A percentile compares a stretch with the other conserved stretches of the same genome.
phyloP scores from a whole-genome alignment of 768 basidiomycete species.

The Calvatia gigantea region DNA sequence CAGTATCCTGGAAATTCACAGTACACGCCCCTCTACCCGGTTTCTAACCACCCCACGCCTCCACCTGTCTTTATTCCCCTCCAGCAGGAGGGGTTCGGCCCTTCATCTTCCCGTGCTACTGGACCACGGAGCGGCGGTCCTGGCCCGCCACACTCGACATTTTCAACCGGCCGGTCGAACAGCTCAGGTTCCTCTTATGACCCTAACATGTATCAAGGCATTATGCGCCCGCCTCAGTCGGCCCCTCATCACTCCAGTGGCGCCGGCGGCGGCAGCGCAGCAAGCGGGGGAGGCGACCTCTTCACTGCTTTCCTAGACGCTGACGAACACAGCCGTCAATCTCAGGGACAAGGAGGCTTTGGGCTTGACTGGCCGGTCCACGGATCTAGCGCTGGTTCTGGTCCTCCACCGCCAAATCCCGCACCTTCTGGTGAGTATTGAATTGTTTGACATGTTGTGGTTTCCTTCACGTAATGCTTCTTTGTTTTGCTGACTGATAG shows the following conservation, averaged over 20 bases:
- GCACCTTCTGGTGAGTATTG: slow-evolving; percentile 3
- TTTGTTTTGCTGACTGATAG: slow-evolving; percentile 1
- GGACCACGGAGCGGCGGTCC: slow-evolving; percentile 3
- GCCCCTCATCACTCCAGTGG: slow-evolving; percentile 2
- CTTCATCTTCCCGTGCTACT: slow-evolving; percentile 10
- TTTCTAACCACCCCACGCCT: slow-evolving; percentile 10
- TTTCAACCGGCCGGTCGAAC: slow-evolving; percentile 4
- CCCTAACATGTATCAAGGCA: slow-evolving; percentile 5
- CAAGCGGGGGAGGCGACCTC: slow-evolving; percentile 4
- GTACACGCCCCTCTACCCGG: slow-evolving; percentile 14
- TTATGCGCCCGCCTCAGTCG: slow-evolving; percentile 12
- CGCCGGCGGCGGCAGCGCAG: slow-evolving; percentile 3
- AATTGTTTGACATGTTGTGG: not conserved
- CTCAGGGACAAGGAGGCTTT: slow-evolving; percentile 9
- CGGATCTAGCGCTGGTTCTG: slow-evolving; percentile 2
- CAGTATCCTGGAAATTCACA: slow-evolving; percentile 10
- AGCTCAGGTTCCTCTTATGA: slow-evolving; percentile 10
- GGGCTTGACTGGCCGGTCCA: slow-evolving; percentile 12
- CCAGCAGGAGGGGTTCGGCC: slow-evolving; percentile 3
- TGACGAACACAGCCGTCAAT: slow-evolving; percentile 12
- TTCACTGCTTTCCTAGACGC: slow-evolving; percentile 10
- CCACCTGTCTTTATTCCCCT: slow-evolving; percentile 12
- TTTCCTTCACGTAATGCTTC: not conserved
- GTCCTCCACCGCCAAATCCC: slow-evolving; percentile 1
- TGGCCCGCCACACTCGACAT: slow-evolving; percentile 1